Conservation (phyloP, 108 stramenopile species). For the Hondaea fermentalgiana region DNA sequence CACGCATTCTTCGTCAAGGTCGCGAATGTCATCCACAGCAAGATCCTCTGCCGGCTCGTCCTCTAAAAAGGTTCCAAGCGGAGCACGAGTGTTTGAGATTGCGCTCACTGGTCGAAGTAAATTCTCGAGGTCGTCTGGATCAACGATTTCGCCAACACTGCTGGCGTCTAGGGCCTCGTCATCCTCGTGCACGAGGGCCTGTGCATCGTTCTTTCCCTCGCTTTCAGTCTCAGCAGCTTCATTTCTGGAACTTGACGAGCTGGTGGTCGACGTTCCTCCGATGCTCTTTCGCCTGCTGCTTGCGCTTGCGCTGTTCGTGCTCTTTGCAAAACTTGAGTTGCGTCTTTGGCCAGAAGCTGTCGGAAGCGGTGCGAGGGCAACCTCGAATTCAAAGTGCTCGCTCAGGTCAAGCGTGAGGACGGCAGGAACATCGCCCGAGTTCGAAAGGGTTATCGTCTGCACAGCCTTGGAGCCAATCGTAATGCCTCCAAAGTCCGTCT, state of each 20-base stretch:
- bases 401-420: constrained; percentile 39
- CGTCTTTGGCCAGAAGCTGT: too few species aligned
- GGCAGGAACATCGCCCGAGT: constrained; percentile 35
- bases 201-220: not conserved
- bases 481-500: constrained; percentile 7
- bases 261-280: too few species aligned
- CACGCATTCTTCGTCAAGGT: not conserved
- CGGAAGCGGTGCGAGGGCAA: not conserved
- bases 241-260: not conserved
- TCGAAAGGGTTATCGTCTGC: constrained; percentile 24
- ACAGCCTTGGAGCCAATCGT: constrained; percentile 28
- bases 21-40: not conserved
- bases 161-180: not conserved
- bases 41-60: not conserved
- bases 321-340: not conserved
- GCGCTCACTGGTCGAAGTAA: not conserved
- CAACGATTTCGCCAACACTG: constrained; percentile 1
- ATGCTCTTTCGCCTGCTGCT: too few species aligned
- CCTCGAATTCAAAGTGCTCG: constrained; percentile 33
- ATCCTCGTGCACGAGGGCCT: not conserved
- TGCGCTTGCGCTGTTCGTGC: not conserved
- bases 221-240: not conserved
- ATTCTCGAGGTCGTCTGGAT: not conserved
- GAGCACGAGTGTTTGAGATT: not conserved
- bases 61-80: not conserved